Conservation (phyloP, 257 asterid species). For the Hygrophila difformis region DNA sequence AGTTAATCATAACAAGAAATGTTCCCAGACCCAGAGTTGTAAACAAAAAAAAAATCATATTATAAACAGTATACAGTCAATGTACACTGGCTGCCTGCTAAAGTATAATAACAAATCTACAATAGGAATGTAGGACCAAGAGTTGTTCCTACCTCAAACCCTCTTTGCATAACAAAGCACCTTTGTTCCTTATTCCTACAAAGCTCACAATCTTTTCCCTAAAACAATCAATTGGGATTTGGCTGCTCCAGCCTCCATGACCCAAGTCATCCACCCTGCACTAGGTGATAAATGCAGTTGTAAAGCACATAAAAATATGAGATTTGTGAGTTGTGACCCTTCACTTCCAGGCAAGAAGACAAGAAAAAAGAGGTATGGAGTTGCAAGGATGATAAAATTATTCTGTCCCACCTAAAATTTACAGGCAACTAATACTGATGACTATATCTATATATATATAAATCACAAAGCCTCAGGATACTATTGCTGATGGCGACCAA, state of each 20-base stretch:
- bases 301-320: conserved; percentile 15
- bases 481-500: conserved; percentile 52
- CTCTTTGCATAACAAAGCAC: no score
- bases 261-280: conserved; percentile 12
- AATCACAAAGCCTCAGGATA: not conserved
- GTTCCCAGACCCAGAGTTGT: no score
- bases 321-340: not conserved
- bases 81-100: no score
- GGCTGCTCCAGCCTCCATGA: conserved; percentile 16
- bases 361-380: conserved; percentile 5
- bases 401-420: conserved; percentile 56
- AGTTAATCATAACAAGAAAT: no score
- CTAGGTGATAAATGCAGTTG: conserved; percentile 3
- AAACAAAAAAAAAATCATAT: no score
- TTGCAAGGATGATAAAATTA: conserved; percentile 19
- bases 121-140: no score
- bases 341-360: conserved; percentile 8
- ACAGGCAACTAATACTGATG: conserved; percentile 41
- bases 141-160: no score
- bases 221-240: conserved; percentile 17
- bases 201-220: conserved; percentile 24
- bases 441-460: conserved; percentile 22
- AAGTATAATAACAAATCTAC: no score
- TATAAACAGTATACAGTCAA: no score
- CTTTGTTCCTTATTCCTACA: conserved; percentile 15